phyloP scores from a whole-genome alignment of 2,329 filamentous ascomycete species.

The Cadophora sp. region DNA sequence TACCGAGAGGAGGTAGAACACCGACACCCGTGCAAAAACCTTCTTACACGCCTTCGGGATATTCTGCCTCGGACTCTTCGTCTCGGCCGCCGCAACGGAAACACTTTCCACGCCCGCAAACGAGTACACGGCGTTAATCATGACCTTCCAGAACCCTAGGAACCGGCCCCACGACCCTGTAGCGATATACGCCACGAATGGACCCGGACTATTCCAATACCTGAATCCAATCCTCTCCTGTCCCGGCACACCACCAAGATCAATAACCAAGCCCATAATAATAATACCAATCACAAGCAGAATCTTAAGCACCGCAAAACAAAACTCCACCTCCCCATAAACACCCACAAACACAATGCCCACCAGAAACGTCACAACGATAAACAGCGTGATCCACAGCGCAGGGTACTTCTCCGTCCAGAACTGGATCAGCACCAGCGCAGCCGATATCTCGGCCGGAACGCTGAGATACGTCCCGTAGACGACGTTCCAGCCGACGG shows the following conservation, averaged over 20 bases:
- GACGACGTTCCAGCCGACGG: constrained; percentile 43
- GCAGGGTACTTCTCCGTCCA: constrained; percentile 64
- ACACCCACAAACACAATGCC: constrained; percentile 47
- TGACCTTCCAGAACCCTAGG: constrained; percentile 52
- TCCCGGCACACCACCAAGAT: constrained; percentile 63
- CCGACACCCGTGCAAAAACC: constrained; percentile 60
- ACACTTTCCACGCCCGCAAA: constrained; percentile 52
- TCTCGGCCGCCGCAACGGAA: constrained; percentile 62
- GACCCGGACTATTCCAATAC: constrained; percentile 58
- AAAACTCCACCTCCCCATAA: constrained; percentile 60
- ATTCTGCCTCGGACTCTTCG: constrained; percentile 56
- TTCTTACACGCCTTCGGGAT: constrained; percentile 58
- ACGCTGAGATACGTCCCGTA: constrained; percentile 42
- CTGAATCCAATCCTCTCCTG: constrained; percentile 63
- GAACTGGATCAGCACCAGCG: constrained; percentile 66
- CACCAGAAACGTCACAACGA: constrained; percentile 45
- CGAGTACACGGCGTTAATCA: constrained; percentile 53
- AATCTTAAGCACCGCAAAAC: constrained; percentile 62
- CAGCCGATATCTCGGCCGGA: constrained; percentile 64
- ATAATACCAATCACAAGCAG: constrained; percentile 67
- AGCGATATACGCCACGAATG: constrained; percentile 70
- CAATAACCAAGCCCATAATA: constrained; percentile 37
- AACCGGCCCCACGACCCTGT: constrained; percentile 65
- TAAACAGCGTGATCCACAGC: constrained; percentile 49
- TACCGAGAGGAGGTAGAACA: constrained; percentile 59